phyloP scores from a whole-genome alignment of 192 early-diverging fungal genomes.

The Glomus cerebriforme region DNA sequence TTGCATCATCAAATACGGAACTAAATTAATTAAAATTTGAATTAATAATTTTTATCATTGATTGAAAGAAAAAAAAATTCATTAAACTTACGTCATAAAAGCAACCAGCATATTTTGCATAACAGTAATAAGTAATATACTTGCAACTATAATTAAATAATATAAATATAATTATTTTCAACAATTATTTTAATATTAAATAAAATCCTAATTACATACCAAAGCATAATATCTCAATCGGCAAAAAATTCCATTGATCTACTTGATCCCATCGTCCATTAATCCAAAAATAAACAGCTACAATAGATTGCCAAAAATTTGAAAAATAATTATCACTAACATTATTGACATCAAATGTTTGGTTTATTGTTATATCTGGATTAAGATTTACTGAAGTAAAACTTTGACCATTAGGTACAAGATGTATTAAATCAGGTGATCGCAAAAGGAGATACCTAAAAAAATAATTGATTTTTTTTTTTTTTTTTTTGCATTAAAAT shows the following conservation, averaged over 20 bases:
- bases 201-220: not conserved
- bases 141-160: too few relatives aligned
- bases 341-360: not conserved
- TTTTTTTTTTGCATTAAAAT: too few relatives aligned
- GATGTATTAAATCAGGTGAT: not conserved
- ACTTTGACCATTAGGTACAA: not conserved
- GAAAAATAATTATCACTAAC: conserved; percentile 20
- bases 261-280: conserved; percentile 29
- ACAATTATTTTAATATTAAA: too few relatives aligned
- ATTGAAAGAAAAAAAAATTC: too few relatives aligned
- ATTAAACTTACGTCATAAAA: too few relatives aligned
- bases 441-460: conserved; percentile 1
- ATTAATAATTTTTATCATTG: too few relatives aligned
- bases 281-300: conserved; percentile 24
- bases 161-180: too few relatives aligned
- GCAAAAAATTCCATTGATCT: conserved; percentile 16
- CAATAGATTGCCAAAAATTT: not conserved
- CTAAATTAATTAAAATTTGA: too few relatives aligned
- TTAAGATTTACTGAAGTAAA: not conserved
- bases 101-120: too few relatives aligned
- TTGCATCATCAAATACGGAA: too few relatives aligned
- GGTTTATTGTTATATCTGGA: not conserved
- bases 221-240: not conserved
- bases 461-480: too few relatives aligned
- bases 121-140: too few relatives aligned